These are phyloP conservation scores for Daldinia bambusicola DNA, from an alignment of 495 filamentous ascomycete species.

Conservation along the genomic window DNA sequence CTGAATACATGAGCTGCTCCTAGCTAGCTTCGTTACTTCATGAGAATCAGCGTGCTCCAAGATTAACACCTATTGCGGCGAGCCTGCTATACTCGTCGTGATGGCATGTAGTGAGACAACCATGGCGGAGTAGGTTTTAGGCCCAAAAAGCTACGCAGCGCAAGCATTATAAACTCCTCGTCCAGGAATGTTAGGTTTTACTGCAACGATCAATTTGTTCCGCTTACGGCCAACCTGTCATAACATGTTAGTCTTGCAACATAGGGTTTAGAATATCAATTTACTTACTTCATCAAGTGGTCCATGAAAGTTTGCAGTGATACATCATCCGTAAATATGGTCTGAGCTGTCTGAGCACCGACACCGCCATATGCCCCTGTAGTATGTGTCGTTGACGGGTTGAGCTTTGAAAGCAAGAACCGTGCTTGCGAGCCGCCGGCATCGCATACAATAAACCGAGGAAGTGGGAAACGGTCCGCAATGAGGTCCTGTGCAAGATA, in stretches of 20 bases:
- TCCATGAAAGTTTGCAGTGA: conserved; percentile 99
- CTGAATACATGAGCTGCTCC: not conserved
- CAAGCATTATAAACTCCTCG: conserved; percentile 4
- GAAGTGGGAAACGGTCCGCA: conserved; percentile 95
- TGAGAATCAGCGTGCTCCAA: not conserved
- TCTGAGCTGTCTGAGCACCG: conserved; percentile 87
- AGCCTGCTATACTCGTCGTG: conserved; percentile 3
- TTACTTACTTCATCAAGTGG: conserved; percentile 94
- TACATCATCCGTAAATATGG: conserved; percentile 99
- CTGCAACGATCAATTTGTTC: conserved; percentile 58
- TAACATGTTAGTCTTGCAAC: conserved; percentile 23
- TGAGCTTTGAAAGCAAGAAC: conserved; percentile 97
- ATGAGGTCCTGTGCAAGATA: conserved; percentile 81
- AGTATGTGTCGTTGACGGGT: conserved; percentile 98
- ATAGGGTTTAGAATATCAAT: conserved; percentile 23
- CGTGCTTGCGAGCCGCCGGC: conserved; percentile 97
- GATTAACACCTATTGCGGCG: not conserved
- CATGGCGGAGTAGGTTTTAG: not conserved
- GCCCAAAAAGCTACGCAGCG: not conserved
- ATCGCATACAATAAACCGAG: conserved; percentile 98
- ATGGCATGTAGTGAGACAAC: not conserved
- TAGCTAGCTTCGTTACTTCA: not conserved
- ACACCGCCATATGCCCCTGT: conserved; percentile 90
- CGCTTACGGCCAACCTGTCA: conserved; percentile 63
- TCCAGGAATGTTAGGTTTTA: not conserved